phyloP scores from a whole-genome alignment of 1,139 yeast genomes.

The Debaryomyces nepalensis region DNA sequence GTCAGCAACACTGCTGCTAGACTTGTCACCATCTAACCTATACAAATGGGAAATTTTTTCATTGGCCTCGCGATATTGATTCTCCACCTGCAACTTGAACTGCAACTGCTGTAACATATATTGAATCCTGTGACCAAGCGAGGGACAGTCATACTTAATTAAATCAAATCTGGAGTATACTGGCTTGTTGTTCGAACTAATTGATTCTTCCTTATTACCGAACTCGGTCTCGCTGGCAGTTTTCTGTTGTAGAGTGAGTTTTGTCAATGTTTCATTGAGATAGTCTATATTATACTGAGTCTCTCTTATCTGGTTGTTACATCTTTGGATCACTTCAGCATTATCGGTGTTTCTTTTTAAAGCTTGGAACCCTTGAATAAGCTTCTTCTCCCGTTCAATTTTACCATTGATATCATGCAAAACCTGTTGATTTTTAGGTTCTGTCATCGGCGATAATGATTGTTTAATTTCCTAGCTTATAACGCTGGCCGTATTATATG shows the following conservation, averaged over 20 bases:
- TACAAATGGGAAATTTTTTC: slow-evolving; percentile 86
- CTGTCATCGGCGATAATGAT: slow-evolving; percentile 11
- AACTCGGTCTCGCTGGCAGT: slow-evolving; percentile 16
- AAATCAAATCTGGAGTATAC: slow-evolving; percentile 73
- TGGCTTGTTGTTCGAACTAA: slow-evolving; percentile 35
- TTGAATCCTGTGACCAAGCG: slow-evolving; percentile 93
- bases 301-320: slow-evolving; percentile 89
- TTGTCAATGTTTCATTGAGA: slow-evolving; percentile 74
- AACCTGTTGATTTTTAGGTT: slow-evolving; percentile 32
- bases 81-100: slow-evolving; percentile 90
- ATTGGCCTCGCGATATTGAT: slow-evolving; percentile 90
- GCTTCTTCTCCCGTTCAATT: slow-evolving; percentile 85
- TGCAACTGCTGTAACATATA: slow-evolving; percentile 94
- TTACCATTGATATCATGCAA: slow-evolving; percentile 73
- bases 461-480: too few relatives aligned
- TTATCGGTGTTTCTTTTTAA: slow-evolving; percentile 79
- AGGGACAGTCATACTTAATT: slow-evolving; percentile 90
- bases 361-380: slow-evolving; percentile 84
- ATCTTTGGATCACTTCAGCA: slow-evolving; percentile 82
- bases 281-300: slow-evolving; percentile 91
- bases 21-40: slow-evolving; percentile 87
- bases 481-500: too few relatives aligned
- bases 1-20: slow-evolving; percentile 85
- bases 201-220: slow-evolving; percentile 14
- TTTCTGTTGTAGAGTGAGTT: slow-evolving; percentile 50